Conservation (phyloP, 192 early-diverging fungal species). For the Coemansia sp. region DNA sequence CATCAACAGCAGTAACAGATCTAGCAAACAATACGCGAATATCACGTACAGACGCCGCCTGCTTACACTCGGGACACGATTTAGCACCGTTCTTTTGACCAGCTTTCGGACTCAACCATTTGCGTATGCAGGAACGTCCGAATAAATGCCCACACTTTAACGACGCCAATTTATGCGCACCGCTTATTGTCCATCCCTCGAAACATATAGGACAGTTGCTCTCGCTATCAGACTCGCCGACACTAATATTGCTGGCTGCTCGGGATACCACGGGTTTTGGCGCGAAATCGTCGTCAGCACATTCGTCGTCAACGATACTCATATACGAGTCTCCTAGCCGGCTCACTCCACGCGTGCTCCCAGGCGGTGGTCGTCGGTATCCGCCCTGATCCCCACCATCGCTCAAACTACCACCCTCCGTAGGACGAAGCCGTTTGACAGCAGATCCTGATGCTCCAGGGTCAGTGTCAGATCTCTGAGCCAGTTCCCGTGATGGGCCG, state of each 20-base stretch:
- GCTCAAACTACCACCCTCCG: not conserved
- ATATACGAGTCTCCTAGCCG: not conserved
- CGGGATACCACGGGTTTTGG: not conserved
- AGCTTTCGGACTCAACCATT: conserved; percentile 25
- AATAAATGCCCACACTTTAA: conserved; percentile 49
- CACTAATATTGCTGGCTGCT: not conserved
- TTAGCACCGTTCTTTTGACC: not conserved
- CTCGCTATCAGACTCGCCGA: conserved; percentile 7
- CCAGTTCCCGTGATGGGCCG: not conserved
- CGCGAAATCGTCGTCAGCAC: conserved; percentile 6
- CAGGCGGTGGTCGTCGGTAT: not conserved
- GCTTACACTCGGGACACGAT: conserved; percentile 39
- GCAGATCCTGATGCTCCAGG: not conserved
- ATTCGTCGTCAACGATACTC: not conserved
- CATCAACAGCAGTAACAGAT: conserved; percentile 21
- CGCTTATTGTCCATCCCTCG: conserved; percentile 36
- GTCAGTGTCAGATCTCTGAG: not conserved
- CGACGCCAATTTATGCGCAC: conserved; percentile 24
- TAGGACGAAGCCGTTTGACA: not conserved
- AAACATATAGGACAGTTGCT: conserved; percentile 41
- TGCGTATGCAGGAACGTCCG: conserved; percentile 30
- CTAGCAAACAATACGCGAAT: conserved; percentile 37
- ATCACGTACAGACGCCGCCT: conserved; percentile 21
- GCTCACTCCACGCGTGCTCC: not conserved
- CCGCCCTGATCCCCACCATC: not conserved